These are phyloP conservation scores for Alternaria gansuensis DNA, from an alignment of 2,329 filamentous ascomycete species.

Conservation along the genomic window DNA sequence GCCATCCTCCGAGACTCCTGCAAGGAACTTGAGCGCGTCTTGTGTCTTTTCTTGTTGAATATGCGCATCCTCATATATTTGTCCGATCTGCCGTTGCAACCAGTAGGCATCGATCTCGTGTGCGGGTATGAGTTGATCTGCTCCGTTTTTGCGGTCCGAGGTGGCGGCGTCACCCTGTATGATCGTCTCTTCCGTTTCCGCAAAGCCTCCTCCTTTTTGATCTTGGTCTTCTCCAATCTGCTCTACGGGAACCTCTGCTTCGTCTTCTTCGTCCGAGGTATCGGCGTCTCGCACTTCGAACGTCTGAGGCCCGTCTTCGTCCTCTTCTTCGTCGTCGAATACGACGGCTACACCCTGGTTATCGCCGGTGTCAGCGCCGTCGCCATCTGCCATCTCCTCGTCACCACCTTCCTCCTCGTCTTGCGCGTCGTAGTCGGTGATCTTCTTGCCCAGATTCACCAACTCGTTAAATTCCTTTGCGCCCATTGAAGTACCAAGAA, in stretches of 20 bases:
- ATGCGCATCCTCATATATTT: constrained; percentile 88
- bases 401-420: constrained; percentile 88
- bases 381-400: constrained; percentile 67
- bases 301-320: constrained; percentile 78
- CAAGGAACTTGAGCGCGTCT: constrained; percentile 82
- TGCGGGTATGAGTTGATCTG: constrained; percentile 72
- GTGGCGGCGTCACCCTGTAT: constrained; percentile 72
- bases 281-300: constrained; percentile 88
- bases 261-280: constrained; percentile 79
- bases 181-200: constrained; percentile 77
- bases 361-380: constrained; percentile 78
- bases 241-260: constrained; percentile 69
- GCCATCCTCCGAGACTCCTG: constrained; percentile 76
- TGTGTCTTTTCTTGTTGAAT: constrained; percentile 92
- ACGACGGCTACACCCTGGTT: constrained; percentile 96
- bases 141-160: constrained; percentile 54
- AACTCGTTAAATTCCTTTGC: constrained; percentile 97
- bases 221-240: constrained; percentile 61
- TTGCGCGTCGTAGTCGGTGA: constrained; percentile 96
- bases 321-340: constrained; percentile 86
- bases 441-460: constrained; percentile 96
- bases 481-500: constrained; percentile 81
- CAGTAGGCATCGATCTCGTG: constrained; percentile 97
- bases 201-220: constrained; percentile 61
- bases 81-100: constrained; percentile 91